Evolutionary conservation across 441 rosid species (phyloP).

Genomic region (Eruca vesicaria): DNA sequence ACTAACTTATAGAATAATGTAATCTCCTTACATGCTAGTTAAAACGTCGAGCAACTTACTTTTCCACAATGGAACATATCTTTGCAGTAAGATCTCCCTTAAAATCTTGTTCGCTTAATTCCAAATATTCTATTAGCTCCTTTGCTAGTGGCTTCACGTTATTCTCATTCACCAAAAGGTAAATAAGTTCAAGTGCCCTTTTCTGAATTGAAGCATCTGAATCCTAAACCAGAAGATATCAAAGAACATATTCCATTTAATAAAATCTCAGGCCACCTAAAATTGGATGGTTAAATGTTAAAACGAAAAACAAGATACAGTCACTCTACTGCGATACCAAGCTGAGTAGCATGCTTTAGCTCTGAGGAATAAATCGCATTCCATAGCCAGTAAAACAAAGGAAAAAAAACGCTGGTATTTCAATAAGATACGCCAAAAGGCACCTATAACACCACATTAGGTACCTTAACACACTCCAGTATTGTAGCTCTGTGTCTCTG

Average conservation of each 20-base stretch:
- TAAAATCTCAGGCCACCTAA: conserved; percentile 10
- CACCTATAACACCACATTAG: conserved; percentile 26
- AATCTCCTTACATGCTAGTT: conserved; percentile 15
- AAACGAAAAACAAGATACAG: not conserved
- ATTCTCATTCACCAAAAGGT: conserved; percentile 76
- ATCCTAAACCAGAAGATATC: conserved; percentile 66
- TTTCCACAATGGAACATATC: conserved; percentile 94
- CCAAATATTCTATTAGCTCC: conserved; percentile 89
- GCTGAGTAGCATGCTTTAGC: not conserved
- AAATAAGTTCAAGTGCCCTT: conserved; percentile 93
- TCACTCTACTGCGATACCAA: conserved; percentile 3
- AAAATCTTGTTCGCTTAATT: conserved; percentile 91
- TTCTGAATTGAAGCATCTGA: conserved; percentile 96
- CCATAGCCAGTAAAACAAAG: not conserved
- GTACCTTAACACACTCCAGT: conserved; percentile 96
- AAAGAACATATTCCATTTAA: conserved; percentile 26
- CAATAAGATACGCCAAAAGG: conserved; percentile 10
- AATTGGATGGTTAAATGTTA: conserved; percentile 1
- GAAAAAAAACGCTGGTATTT: not conserved
- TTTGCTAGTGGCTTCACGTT: conserved; percentile 86
- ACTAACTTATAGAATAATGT: conserved; percentile 18
- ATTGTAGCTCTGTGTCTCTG: conserved; percentile 97
- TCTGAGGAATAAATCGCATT: conserved; percentile 1
- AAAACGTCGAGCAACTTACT: conserved; percentile 54
- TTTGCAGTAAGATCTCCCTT: conserved; percentile 93